phyloP scores from a whole-genome alignment of 805 yeast genomes.

The Candida caryicola region DNA sequence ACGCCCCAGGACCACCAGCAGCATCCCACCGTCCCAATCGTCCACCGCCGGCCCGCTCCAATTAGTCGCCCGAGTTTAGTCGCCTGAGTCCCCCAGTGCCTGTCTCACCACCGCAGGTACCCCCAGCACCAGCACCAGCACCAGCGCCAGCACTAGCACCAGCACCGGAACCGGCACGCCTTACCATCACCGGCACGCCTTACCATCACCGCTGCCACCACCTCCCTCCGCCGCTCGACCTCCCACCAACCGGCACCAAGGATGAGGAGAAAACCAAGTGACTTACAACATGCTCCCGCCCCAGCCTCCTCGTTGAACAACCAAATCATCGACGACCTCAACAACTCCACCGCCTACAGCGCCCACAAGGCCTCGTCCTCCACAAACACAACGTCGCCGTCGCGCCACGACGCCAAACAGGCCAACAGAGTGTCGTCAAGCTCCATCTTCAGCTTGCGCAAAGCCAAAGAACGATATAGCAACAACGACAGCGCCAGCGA shows the following conservation, averaged over 20 bases:
- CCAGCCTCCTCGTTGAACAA: conserved; percentile 4
- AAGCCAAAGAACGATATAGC: conserved; percentile 17
- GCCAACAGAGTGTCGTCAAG: conserved; percentile 30
- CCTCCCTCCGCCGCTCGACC: not conserved
- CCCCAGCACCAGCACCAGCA: too few species aligned
- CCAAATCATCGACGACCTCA: conserved; percentile 22
- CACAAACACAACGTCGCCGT: conserved; percentile 1
- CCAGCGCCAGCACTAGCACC: too few species aligned
- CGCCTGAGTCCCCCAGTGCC: too few species aligned
- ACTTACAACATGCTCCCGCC: not conserved
- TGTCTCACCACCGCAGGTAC: too few species aligned
- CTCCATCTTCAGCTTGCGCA: conserved; percentile 37
- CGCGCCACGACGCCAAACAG: conserved; percentile 5
- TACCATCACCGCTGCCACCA: not conserved
- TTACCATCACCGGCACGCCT: not conserved
- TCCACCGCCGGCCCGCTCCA: too few species aligned
- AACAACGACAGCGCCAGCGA: conserved; percentile 26
- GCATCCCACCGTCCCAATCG: too few species aligned
- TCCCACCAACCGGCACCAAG: not conserved
- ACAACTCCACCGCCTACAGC: conserved; percentile 27
- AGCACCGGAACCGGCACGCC: too few species aligned
- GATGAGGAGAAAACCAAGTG: conserved; percentile 9
- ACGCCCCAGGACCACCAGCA: too few species aligned
- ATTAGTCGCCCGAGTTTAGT: too few species aligned
- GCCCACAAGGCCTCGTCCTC: conserved; percentile 11